Evolutionary conservation across 2,329 filamentous ascomycete genomes (phyloP).

Genomic region (Biscogniauxia mediterranea): DNA sequence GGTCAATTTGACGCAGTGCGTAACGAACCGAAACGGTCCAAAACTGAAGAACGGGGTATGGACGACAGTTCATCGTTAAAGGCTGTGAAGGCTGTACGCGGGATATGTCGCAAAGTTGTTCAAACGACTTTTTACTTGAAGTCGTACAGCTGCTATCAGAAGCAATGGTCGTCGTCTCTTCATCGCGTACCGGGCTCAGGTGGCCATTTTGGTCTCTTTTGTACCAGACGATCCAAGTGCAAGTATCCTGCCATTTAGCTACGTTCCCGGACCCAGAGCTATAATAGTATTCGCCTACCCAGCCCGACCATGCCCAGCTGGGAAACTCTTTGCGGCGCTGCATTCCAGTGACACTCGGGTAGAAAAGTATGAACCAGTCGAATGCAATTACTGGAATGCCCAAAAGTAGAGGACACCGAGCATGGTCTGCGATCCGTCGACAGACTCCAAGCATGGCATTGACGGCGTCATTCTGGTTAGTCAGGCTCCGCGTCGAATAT

Average conservation of each 20-base stretch:
- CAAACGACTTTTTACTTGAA: slow-evolving; percentile 11
- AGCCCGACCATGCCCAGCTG: slow-evolving; percentile 22
- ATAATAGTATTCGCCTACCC: slow-evolving; percentile 18
- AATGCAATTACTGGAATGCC: slow-evolving; percentile 18
- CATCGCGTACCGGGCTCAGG: slow-evolving; percentile 7
- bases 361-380: slow-evolving; percentile 23
- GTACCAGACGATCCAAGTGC: slow-evolving; percentile 22
- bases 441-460: slow-evolving; percentile 19
- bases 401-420: slow-evolving; percentile 15
- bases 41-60: slow-evolving; percentile 16
- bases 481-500: slow-evolving; percentile 20
- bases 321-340: slow-evolving; percentile 16
- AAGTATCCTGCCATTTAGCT: slow-evolving; percentile 12
- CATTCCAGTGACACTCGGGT: slow-evolving; percentile 14
- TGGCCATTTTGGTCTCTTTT: slow-evolving; percentile 12
- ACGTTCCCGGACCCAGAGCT: slow-evolving; percentile 18
- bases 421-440: slow-evolving; percentile 19
- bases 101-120: slow-evolving; percentile 11
- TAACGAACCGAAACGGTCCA: slow-evolving; percentile 17
- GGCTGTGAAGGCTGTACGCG: slow-evolving; percentile 8
- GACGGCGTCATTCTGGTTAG: slow-evolving; percentile 15
- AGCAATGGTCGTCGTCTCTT: not conserved
- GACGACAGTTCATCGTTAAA: not conserved
- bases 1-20: slow-evolving; percentile 10
- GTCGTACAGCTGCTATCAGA: not conserved